These are phyloP conservation scores for Sporothrix pallida DNA, from an alignment of 2,329 filamentous ascomycete genomes.

Conservation along the genomic window DNA sequence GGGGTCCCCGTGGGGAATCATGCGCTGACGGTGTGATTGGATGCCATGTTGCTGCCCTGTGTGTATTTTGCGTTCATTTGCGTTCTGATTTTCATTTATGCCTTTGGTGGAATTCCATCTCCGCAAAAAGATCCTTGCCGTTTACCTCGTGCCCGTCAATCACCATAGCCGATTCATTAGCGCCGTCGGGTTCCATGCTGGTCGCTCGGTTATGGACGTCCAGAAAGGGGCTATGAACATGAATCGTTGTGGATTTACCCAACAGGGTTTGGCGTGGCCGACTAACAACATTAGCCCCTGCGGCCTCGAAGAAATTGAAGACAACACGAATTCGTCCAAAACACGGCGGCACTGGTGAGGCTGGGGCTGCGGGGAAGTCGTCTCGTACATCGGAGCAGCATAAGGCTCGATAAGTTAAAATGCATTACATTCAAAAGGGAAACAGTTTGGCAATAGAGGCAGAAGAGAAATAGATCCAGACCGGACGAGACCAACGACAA, in stretches of 20 bases:
- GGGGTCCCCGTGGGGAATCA: conserved; percentile 2
- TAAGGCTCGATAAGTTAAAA: too few relatives aligned
- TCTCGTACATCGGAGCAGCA: too few relatives aligned
- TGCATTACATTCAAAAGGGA: too few relatives aligned
- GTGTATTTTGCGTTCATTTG: not conserved
- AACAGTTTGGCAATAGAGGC: too few relatives aligned
- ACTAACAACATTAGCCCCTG: not conserved
- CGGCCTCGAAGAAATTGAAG: not conserved
- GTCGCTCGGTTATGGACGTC: not conserved
- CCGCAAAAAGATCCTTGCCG: too few relatives aligned
- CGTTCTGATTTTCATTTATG: too few relatives aligned
- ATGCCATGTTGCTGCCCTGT: not conserved
- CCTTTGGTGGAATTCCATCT: too few relatives aligned
- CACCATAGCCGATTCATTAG: conserved; percentile 2
- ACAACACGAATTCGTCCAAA: too few relatives aligned
- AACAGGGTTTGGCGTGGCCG: not conserved
- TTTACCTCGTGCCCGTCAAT: not conserved
- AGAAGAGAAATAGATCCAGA: too few relatives aligned
- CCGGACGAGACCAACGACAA: too few relatives aligned
- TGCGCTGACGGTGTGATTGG: not conserved
- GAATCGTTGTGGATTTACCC: not conserved
- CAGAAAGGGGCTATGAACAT: not conserved
- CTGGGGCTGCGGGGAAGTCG: too few relatives aligned
- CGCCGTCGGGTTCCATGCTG: not conserved
- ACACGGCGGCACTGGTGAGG: too few relatives aligned